Percentiles rank a stretch among this genome's conserved stretches.
These are phyloP conservation scores for Tolypocladium pustulatum DNA, from an alignment of 2,329 filamentous ascomycete genomes.

Conservation along the genomic window DNA sequence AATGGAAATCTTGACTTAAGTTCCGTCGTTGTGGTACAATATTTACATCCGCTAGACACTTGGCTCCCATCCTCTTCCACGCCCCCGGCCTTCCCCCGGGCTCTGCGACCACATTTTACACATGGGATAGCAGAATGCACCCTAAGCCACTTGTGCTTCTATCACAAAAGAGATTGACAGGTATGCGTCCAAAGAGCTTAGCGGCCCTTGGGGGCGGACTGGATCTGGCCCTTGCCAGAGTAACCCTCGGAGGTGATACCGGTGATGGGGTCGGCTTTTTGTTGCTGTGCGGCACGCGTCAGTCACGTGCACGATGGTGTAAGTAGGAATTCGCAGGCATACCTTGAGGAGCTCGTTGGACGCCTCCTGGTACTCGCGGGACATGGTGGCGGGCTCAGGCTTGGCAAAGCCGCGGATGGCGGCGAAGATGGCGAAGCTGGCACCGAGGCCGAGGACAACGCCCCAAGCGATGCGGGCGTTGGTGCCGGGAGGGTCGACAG, in stretches of 20 bases:
- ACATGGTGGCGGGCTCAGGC: slow-evolving; percentile 76
- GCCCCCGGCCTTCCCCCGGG: slow-evolving; percentile 10
- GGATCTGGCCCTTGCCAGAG: slow-evolving; percentile 66
- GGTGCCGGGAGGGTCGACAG: slow-evolving; percentile 74
- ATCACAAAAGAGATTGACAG: slow-evolving; percentile 22
- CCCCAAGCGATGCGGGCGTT: slow-evolving; percentile 67
- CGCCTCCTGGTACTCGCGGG: slow-evolving; percentile 92
- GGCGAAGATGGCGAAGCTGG: slow-evolving; percentile 62
- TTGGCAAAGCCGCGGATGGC: slow-evolving; percentile 61
- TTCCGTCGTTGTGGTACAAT: slow-evolving; percentile 31
- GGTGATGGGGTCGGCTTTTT: slow-evolving; percentile 79
- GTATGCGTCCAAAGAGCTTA: slow-evolving; percentile 22
- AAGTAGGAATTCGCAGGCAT: slow-evolving; percentile 8
- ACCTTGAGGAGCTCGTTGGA: slow-evolving; percentile 92
- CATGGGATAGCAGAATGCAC: slow-evolving; percentile 18
- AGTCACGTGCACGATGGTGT: not conserved
- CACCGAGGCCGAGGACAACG: slow-evolving; percentile 55
- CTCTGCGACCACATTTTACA: slow-evolving; percentile 23
- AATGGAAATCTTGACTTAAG: slow-evolving; percentile 20
- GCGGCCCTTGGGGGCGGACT: slow-evolving; percentile 49
- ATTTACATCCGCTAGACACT: slow-evolving; percentile 26
- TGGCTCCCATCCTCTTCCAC: slow-evolving; percentile 16
- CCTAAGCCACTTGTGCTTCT: slow-evolving; percentile 20
- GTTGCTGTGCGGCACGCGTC: slow-evolving; percentile 42
- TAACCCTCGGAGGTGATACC: slow-evolving; percentile 75